Evolutionary conservation across 352 stramenopile species (phyloP).

Genomic region (Pythium utonaiense): DNA sequence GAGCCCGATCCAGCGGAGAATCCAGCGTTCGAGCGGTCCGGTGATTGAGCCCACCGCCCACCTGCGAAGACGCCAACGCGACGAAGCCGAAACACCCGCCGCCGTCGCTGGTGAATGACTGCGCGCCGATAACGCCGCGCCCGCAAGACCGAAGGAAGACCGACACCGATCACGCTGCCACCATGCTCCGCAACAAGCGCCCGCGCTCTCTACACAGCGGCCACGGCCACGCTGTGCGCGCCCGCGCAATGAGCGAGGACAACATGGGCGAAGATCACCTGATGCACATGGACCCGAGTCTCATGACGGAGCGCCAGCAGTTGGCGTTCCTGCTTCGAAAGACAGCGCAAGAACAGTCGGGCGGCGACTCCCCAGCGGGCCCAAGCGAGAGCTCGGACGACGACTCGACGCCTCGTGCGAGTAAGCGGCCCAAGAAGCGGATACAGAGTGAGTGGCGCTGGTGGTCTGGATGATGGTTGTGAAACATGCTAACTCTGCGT

Average conservation of each 20-base stretch:
- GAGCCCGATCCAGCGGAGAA: not conserved
- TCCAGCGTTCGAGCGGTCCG: not conserved
- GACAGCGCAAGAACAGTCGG: conserved; percentile 55
- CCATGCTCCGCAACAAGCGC: conserved; percentile 26
- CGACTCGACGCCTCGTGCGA: conserved; percentile 22
- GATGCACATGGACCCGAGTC: conserved; percentile 44
- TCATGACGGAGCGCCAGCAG: conserved; percentile 82
- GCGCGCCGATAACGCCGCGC: not conserved
- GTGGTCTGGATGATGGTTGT: not conserved
- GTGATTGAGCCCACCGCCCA: not conserved
- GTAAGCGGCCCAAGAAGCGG: conserved; percentile 23
- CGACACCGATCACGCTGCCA: not conserved
- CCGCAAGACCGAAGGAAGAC: not conserved
- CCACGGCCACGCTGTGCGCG: conserved; percentile 11
- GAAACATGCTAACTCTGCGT: not conserved
- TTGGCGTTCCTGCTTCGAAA: conserved; percentile 69
- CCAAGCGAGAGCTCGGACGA: conserved; percentile 30
- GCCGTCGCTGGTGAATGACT: not conserved
- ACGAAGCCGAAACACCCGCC: not conserved
- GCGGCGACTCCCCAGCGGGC: conserved; percentile 16
- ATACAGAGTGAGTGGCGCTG: conserved; percentile 23
- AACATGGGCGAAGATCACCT: conserved; percentile 25
- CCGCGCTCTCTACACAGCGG: conserved; percentile 13
- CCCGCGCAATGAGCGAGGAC: conserved; percentile 27
- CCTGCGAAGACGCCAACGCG: not conserved